Evolutionary conservation across 208 protist species (phyloP).

Genomic region (Perkinsela sp.): DNA sequence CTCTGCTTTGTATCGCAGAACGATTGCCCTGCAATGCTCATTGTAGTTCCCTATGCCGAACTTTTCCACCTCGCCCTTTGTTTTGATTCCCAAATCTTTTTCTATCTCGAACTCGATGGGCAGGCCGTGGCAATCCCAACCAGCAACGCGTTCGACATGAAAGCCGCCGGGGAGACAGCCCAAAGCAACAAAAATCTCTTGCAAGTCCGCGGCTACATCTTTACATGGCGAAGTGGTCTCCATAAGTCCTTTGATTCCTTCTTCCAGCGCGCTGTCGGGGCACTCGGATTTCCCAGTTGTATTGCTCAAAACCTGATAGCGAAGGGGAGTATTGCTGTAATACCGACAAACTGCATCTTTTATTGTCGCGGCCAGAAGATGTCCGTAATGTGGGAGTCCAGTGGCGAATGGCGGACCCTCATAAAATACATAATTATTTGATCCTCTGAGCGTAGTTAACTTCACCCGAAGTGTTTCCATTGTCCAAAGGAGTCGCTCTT

Average conservation of each 20-base stretch:
- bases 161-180: slow-evolving; percentile 26
- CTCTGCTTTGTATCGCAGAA: slow-evolving; percentile 90
- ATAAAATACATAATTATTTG: slow-evolving; percentile 71
- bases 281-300: neutral
- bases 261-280: neutral
- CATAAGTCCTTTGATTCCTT: neutral
- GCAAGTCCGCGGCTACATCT: neutral
- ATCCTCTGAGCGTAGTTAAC: neutral
- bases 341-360: slow-evolving; percentile 97
- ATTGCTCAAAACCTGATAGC: neutral
- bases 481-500: neutral
- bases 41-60: slow-evolving; percentile 97
- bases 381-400: slow-evolving; percentile 98
- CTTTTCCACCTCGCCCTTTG: slow-evolving; percentile 72
- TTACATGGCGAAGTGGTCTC: neutral
- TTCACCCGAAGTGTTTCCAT: neutral
- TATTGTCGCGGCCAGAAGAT: slow-evolving; percentile 96
- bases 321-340: slow-evolving; percentile 78
- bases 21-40: slow-evolving; percentile 82
- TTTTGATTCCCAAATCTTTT: slow-evolving; percentile 70
- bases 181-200: neutral
- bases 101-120: slow-evolving; percentile 99
- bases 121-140: slow-evolving; percentile 96
- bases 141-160: slow-evolving; percentile 90
- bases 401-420: slow-evolving; percentile 99